Conservation (phyloP, 345 rosid species). For the Aurinia saxatilis region DNA sequence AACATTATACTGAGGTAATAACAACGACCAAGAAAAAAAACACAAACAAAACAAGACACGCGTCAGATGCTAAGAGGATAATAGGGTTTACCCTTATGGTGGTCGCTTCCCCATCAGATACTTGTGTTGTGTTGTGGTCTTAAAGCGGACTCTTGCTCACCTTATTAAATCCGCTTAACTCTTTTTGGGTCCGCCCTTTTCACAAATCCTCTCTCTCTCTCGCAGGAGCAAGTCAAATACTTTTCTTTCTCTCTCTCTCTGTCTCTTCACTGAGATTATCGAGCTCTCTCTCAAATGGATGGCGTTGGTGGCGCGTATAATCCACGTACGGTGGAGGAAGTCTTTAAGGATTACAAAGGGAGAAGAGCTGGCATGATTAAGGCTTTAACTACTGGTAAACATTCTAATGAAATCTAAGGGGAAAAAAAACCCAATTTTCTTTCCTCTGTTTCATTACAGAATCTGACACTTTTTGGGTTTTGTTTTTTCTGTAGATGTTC, state of each 20-base stretch:
- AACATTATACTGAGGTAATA: neutral
- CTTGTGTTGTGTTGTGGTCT: neutral
- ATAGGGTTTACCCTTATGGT: neutral
- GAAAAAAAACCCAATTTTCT: too few species aligned
- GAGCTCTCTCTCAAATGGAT: slow-evolving; percentile 30
- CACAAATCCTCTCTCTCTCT: slow-evolving; percentile 1
- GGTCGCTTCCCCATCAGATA: slow-evolving; percentile 10
- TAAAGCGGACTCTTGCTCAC: slow-evolving; percentile 27
- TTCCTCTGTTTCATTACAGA: neutral
- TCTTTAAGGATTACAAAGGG: slow-evolving; percentile 63
- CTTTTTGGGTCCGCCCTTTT: slow-evolving; percentile 26
- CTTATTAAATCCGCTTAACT: slow-evolving; percentile 44
- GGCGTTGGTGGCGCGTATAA: slow-evolving; percentile 42
- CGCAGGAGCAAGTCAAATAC: slow-evolving; percentile 28
- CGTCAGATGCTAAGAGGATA: neutral
- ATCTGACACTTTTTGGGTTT: neutral
- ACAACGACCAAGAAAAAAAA: too few species aligned
- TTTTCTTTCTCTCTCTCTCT: slow-evolving; percentile 20
- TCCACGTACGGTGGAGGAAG: slow-evolving; percentile 73
- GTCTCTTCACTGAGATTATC: slow-evolving; percentile 16
- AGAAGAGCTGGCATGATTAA: slow-evolving; percentile 64
- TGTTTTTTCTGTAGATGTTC: slow-evolving; percentile 44
- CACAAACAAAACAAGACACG: neutral
- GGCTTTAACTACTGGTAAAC: slow-evolving; percentile 58
- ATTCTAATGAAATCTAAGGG: too few species aligned